These are phyloP conservation scores for Hura crepitans DNA, from an alignment of 441 rosid genomes.

Conservation along the genomic window DNA sequence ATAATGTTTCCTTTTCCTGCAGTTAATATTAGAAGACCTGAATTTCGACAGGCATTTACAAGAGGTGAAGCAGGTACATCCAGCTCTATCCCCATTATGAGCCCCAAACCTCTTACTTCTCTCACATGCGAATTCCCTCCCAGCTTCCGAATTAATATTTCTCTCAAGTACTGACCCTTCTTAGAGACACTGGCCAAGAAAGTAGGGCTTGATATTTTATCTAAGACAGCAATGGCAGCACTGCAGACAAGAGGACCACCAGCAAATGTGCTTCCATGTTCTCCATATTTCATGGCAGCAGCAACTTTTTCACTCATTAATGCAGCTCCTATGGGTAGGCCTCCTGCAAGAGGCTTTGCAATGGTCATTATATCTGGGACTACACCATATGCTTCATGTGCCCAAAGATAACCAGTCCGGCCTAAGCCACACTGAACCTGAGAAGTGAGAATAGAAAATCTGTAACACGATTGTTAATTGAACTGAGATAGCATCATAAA, in stretches of 20 bases:
- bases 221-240: slow-evolving; percentile 56
- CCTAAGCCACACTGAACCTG: slow-evolving; percentile 91
- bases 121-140: slow-evolving; percentile 63
- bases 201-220: slow-evolving; percentile 56
- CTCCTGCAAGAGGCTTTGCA: slow-evolving; percentile 91
- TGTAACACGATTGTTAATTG: neutral
- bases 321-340: slow-evolving; percentile 76
- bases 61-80: slow-evolving; percentile 58
- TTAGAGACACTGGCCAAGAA: slow-evolving; percentile 61
- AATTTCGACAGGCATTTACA: slow-evolving; percentile 61
- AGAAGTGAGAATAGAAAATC: neutral
- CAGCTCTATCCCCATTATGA: slow-evolving; percentile 66
- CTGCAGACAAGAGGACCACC: slow-evolving; percentile 70
- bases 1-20: slow-evolving; percentile 79
- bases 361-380: slow-evolving; percentile 78
- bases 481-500: neutral
- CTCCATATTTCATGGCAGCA: slow-evolving; percentile 54
- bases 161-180: slow-evolving; percentile 61
- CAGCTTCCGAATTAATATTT: slow-evolving; percentile 44
- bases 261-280: slow-evolving; percentile 86
- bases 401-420: slow-evolving; percentile 75
- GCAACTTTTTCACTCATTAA: slow-evolving; percentile 70
- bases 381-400: slow-evolving; percentile 56
- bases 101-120: slow-evolving; percentile 74
- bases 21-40: slow-evolving; percentile 63